These are phyloP conservation scores for Blastocrithidia nonstop DNA, from an alignment of 208 protist genomes.

Conservation along the genomic window DNA sequence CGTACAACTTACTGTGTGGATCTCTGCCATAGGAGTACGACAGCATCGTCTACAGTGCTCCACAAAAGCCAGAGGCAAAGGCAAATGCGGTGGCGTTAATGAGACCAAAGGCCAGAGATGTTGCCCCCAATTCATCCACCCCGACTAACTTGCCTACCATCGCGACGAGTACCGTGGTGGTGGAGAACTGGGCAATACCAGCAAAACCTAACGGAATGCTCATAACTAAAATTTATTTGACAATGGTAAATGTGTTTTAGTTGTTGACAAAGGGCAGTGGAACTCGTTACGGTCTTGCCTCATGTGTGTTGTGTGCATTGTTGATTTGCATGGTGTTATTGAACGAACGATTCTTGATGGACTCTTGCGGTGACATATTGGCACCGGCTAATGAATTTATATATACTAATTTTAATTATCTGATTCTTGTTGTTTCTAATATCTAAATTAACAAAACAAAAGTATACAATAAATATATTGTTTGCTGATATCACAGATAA, in stretches of 20 bases:
- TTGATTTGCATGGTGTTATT: too few relatives aligned
- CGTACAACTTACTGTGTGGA: constrained; percentile 52
- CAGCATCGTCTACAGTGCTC: constrained; percentile 63
- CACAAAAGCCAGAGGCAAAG: constrained; percentile 42
- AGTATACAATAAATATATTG: too few relatives aligned
- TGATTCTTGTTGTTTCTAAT: too few relatives aligned
- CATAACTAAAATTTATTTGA: not conserved
- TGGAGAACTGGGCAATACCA: constrained; percentile 42
- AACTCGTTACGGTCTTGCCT: not conserved
- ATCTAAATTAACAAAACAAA: too few relatives aligned
- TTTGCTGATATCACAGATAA: too few relatives aligned
- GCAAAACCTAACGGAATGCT: constrained; percentile 45
- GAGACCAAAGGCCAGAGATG: constrained; percentile 48
- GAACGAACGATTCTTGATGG: too few relatives aligned
- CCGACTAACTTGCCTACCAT: constrained; percentile 40
- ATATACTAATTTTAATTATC: too few relatives aligned
- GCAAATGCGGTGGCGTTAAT: constrained; percentile 62
- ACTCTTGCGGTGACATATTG: too few relatives aligned
- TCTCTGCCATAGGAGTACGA: constrained; percentile 59
- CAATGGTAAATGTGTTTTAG: not conserved
- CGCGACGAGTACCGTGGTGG: constrained; percentile 23
- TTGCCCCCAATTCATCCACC: constrained; percentile 29
- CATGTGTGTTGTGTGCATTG: too few relatives aligned
- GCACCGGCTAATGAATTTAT: too few relatives aligned
- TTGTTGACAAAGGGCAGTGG: not conserved